These are phyloP conservation scores for Alnus glutinosa DNA, from an alignment of 306 rosid genomes.

Conservation along the genomic window DNA sequence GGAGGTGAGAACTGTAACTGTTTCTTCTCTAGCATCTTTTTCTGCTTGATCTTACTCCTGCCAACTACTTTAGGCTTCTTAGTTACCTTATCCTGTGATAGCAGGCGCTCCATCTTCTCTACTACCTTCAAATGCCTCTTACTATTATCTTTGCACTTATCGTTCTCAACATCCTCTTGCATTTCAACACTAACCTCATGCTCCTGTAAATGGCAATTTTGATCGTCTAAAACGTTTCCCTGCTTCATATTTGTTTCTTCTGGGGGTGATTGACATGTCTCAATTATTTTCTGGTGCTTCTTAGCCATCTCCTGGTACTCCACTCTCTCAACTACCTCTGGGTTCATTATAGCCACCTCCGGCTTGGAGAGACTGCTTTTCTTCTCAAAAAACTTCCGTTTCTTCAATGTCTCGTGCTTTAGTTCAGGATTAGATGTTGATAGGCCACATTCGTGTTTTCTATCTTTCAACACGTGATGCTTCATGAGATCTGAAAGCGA, in stretches of 20 bases:
- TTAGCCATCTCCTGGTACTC: slow-evolving; percentile 25
- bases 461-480: slow-evolving; percentile 27
- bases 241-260: slow-evolving; percentile 25
- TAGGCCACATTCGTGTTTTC: slow-evolving; percentile 28
- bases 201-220: slow-evolving; percentile 18
- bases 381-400: slow-evolving; percentile 37
- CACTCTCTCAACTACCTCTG: slow-evolving; percentile 18
- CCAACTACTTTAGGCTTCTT: slow-evolving; percentile 30
- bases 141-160: slow-evolving; percentile 17
- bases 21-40: slow-evolving; percentile 20
- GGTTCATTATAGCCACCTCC: slow-evolving; percentile 16
- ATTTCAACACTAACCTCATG: slow-evolving; percentile 20
- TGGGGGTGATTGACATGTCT: slow-evolving; percentile 19
- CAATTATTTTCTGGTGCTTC: slow-evolving; percentile 20
- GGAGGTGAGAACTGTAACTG: slow-evolving; percentile 1
- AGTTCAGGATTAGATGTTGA: slow-evolving; percentile 24
- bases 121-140: slow-evolving; percentile 24
- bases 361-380: slow-evolving; percentile 25
- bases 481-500: slow-evolving; percentile 32
- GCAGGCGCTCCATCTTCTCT: slow-evolving; percentile 10
- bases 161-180: slow-evolving; percentile 20
- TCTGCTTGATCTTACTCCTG: slow-evolving; percentile 17
- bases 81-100: slow-evolving; percentile 13
- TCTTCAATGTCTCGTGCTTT: slow-evolving; percentile 37
- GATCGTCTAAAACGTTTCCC: slow-evolving; percentile 18